Percentiles rank a stretch among this genome's conserved stretches.
Conservation (phyloP, 495 filamentous ascomycete genomes). For the Aspergillus leporis region DNA sequence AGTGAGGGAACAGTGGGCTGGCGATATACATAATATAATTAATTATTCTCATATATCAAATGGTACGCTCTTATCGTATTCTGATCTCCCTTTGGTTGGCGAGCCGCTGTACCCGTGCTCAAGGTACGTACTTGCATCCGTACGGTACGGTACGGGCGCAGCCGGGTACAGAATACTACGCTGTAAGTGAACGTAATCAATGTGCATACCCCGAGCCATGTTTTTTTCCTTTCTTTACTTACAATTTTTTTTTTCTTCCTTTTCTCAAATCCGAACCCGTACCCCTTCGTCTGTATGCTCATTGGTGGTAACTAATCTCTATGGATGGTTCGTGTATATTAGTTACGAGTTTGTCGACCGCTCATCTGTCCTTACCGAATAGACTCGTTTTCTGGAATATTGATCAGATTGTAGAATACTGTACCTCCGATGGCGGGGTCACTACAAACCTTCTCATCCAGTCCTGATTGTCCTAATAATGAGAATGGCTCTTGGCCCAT, state of each 20-base stretch:
- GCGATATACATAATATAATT: conserved; percentile 30
- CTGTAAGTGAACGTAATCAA: neutral
- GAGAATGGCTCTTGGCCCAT: neutral
- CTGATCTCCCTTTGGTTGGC: conserved; percentile 18
- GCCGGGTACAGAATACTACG: conserved; percentile 11
- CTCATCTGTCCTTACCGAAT: neutral
- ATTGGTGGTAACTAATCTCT: neutral
- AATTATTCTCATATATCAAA: conserved; percentile 24
- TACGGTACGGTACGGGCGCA: conserved; percentile 23
- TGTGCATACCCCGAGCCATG: neutral
- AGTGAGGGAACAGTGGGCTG: conserved; percentile 22
- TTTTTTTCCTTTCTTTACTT: neutral
- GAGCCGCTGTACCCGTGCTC: conserved; percentile 23
- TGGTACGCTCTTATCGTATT: conserved; percentile 17
- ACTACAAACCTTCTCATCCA: neutral
- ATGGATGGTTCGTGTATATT: neutral
- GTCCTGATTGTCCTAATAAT: neutral
- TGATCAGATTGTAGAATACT: neutral
- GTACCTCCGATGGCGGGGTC: conserved; percentile 1
- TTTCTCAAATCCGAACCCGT: neutral
- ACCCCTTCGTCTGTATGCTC: neutral
- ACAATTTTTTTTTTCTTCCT: neutral
- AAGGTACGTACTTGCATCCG: conserved; percentile 17
- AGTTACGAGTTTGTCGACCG: neutral
- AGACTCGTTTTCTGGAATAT: too few relatives aligned